Base-by-base conservation (phyloP, 176 grass and related monocot species). In the Thinopyrum elongatum region DNA sequence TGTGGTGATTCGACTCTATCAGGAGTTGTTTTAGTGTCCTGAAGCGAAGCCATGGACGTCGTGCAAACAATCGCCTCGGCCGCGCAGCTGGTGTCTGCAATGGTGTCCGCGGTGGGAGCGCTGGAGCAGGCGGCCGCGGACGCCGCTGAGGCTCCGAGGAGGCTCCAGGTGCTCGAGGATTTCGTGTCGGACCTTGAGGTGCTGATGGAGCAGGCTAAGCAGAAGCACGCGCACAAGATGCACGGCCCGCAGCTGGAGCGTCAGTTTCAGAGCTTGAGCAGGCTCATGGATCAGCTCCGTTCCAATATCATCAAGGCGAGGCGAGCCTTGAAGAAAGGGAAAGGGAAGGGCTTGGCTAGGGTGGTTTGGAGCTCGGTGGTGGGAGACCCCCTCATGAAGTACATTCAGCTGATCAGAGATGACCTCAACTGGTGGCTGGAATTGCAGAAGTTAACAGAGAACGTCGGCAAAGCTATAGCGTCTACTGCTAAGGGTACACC, bases 381-480 rank as follows among this genome's bases (percentile, higher is more conserved):
- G 26, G 94, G 94, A 2, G 91, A 95, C 68, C 89, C 89, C 41
- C 69, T 95, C 17, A 80, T 86, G 65, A 91, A 76, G 82, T 87
- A 86, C 16, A 81, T 83, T 22, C 87, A 86, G 80, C 83, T 89
- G 2, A 91, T 95, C 69, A 91, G 78, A 82, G 94, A 95, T 60
- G 94, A 93, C 28, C 76, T 95, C 71, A 93, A 87, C 81, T 85
- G 82, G 91, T 95, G 94, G 94, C 82, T 95, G 51, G 94, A 95
- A 73, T 29, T 95, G 38, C 89, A 93, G 87, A 76, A 83, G 38
- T 21, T 95, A 14, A 85, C 81, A n/a, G 46, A 89, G 55, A 87
- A 73, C 35, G 81, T 95, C 1, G 78, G 60, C 17, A 55, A 73
- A 17, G 84, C 77, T 21, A 77, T 95, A 26, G 74, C 63, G 9